Conservation (phyloP, 129 eudicot genomes). For the Cynara cardunculus region DNA sequence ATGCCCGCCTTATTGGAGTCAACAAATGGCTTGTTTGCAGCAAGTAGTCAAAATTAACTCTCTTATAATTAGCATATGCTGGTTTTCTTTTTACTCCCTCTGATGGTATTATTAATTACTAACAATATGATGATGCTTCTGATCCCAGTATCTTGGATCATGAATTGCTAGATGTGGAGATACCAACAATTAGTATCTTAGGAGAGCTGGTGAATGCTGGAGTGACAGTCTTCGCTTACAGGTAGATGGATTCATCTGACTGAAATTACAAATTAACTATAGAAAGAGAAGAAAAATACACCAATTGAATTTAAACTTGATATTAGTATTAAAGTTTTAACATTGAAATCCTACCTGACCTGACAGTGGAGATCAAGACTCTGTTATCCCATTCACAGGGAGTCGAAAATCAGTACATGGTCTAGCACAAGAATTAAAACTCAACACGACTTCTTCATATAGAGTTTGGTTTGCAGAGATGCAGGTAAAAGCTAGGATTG, state of each 20-base stretch:
- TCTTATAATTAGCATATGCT: neutral
- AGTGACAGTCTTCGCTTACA: slow-evolving; percentile 50
- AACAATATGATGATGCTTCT: neutral
- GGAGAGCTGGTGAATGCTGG: slow-evolving; percentile 41
- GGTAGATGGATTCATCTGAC: slow-evolving; percentile 18
- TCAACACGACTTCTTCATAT: slow-evolving; percentile 36
- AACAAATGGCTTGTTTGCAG: slow-evolving; percentile 44
- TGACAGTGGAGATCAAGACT: slow-evolving; percentile 71
- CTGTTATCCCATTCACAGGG: slow-evolving; percentile 56
- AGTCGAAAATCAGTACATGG: slow-evolving; percentile 47
- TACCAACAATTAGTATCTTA: slow-evolving; percentile 43
- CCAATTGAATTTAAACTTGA: no score
- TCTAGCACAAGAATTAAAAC: slow-evolving; percentile 38
- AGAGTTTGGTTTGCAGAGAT: slow-evolving; percentile 55
- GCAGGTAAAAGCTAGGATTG: slow-evolving; percentile 39
- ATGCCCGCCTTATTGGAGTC: slow-evolving; percentile 51
- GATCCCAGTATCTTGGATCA: slow-evolving; percentile 45
- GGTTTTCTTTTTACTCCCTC: neutral
- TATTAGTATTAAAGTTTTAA: neutral
- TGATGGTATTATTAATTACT: no score
- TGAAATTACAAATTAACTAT: neutral
- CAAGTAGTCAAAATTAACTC: slow-evolving; percentile 27
- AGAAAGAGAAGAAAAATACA: no score
- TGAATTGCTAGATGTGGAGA: slow-evolving; percentile 50
- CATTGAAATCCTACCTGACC: neutral